These are phyloP conservation scores for Pachyrhizus erosus DNA, from an alignment of 306 rosid genomes.

Conservation along the genomic window DNA sequence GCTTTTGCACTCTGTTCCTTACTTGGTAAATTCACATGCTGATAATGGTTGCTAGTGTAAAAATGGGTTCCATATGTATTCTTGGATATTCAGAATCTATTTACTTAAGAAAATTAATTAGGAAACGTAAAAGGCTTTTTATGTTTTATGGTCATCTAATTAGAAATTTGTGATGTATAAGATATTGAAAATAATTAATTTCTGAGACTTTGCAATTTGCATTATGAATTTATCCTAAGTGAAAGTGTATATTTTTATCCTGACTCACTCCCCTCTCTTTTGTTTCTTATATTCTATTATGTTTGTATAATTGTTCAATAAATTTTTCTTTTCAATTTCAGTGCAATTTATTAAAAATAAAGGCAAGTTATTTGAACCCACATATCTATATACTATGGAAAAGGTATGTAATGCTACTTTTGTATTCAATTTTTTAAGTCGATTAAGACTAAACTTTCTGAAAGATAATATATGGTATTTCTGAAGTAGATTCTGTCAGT, in stretches of 20 bases:
- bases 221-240: conserved; percentile 4
- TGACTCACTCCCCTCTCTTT: neutral
- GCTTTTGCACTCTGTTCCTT: conserved; percentile 26
- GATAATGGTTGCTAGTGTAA: conserved; percentile 24
- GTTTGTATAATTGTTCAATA: conserved; percentile 36
- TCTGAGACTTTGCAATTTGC: conserved; percentile 1
- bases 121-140: conserved; percentile 6
- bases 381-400: conserved; percentile 90
- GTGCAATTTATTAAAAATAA: conserved; percentile 91
- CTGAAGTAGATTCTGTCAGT: conserved; percentile 34
- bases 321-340: conserved; percentile 54
- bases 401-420: conserved; percentile 59
- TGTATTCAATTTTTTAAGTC: neutral
- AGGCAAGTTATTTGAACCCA: conserved; percentile 87
- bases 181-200: neutral
- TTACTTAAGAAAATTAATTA: neutral
- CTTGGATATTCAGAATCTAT: conserved; percentile 1
- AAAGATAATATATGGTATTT: neutral
- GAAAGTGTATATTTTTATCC: conserved; percentile 9
- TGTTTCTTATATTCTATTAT: conserved; percentile 1
- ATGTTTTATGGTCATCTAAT: conserved; percentile 3
- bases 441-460: neutral
- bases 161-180: neutral
- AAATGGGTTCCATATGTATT: conserved; percentile 27
- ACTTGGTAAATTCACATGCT: conserved; percentile 20